Evolutionary conservation across 2,329 filamentous ascomycete species (phyloP).

Genomic region (Aspergillus fumigatiaffinis): DNA sequence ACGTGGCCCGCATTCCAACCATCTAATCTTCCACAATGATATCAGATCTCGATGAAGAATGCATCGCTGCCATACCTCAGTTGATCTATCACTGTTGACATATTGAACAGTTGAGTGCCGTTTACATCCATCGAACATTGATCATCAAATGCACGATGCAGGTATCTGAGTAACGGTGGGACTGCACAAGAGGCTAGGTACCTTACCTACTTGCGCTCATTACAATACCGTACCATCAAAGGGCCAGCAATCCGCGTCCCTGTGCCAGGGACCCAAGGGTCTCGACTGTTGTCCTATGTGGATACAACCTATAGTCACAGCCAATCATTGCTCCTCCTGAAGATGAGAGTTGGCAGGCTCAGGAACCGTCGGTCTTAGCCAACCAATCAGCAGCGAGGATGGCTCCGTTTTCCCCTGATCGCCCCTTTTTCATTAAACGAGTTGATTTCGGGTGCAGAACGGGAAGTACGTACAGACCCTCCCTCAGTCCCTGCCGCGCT

Average conservation of each 20-base stretch:
- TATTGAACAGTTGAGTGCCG: background rate
- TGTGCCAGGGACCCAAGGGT: constrained; percentile 8
- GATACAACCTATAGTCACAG: background rate
- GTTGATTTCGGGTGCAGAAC: background rate
- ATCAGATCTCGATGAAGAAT: background rate
- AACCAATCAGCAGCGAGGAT: constrained; percentile 9
- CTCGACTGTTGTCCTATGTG: constrained; percentile 7
- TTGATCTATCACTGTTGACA: background rate
- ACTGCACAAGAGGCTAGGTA: background rate
- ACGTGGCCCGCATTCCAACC: constrained; percentile 4
- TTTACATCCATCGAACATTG: background rate
- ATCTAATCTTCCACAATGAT: constrained; percentile 4
- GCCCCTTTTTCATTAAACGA: constrained; percentile 13
- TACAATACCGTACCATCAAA: constrained; percentile 9
- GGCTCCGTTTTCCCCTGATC: constrained; percentile 12
- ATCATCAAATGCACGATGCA: background rate
- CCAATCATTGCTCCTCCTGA: constrained; percentile 9
- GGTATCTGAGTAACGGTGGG: background rate
- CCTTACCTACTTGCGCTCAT: background rate
- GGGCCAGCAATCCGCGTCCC: constrained; percentile 2
- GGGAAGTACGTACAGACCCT: background rate
- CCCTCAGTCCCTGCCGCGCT: background rate
- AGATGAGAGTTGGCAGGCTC: constrained; percentile 3
- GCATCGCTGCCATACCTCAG: background rate
- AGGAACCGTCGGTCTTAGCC: constrained; percentile 10